Evolutionary conservation across 148 eudicot genomes (phyloP), one percentile per base, ranked within the genome.

Genomic region (Fagopyrum esculentum): DNA sequence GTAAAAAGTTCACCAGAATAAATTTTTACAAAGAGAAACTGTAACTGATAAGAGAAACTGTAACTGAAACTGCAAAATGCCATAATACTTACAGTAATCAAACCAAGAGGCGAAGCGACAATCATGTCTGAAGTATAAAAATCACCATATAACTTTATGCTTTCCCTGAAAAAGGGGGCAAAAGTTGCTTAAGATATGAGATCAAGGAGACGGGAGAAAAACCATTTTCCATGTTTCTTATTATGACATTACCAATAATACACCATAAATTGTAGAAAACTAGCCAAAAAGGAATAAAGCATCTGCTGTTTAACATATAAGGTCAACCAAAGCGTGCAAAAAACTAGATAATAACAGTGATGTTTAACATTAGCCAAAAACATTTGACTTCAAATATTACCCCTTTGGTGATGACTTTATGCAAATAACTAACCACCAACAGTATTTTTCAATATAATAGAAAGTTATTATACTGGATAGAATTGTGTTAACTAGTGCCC

Each of bases 51-150:
- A 22, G 26, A 22, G 26, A 73, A 95, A 85, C 99, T 95, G 91
- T 77, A 86, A 51, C 9, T 9, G 45, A 63, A 63, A 44, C 69
- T 63, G 69, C 72, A 73, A 0, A n/a, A 66, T 15, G 60, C 9
- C 44, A 61, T 74, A 57, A 75, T 45, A 43, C 92, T 89, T 88
- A 95, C 98, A 46, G 89, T 89, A 74, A 92, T 82, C 79, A 95
- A 78, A 72, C 97, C 99, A 64, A 95, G 88, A 79, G 99, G 97
- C 81, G 99, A 92, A 73, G 98, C 94, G 77, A 95, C 80, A 71
- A 95, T 92, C 76, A 92, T 73, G 81, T 95, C 97, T 30, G 96
- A 92, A 45, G 92, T 80, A 81, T 95, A 90, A 82, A 91, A 91
- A 82, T 94, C 92, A 69, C 87, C 85, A 73, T 91, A 94, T 80